Base-by-base conservation (phyloP, 1,284 basidiomycete species). In the Ceratobasidium sp. region DNA sequence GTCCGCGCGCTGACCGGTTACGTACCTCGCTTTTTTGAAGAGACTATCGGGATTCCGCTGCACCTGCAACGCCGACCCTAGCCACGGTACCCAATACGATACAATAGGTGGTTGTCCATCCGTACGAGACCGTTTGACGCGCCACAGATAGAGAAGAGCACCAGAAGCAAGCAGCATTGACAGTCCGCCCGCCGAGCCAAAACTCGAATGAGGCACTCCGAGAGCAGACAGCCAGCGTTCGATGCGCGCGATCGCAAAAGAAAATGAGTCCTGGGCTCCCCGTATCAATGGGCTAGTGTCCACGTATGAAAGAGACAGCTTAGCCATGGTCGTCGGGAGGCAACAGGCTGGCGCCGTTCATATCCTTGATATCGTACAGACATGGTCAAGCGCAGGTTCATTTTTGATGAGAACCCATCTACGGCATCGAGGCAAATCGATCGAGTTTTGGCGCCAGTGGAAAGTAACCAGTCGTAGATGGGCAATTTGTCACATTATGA, bases 31-130 rank as follows among this genome's bases (percentile, higher is more conserved):
- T 54, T 54, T 44, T 33, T 38, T 44, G 28, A 74, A 73, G 26
- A 79, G 50, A 2, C 61, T n/a, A 48, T 79, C 78, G 10, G 78
- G 78, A 66, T 79, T 64, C 20, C 57, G 69, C 13, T 71, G 68
- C 42, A 79, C 23, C 62, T 64, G 52, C 10, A 79, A 28, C 10
- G 78, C 78, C 3, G 78, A 79, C 17, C 78, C 78, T 46, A 79
- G 13, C 78, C 78, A 79, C 9, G 78, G 78, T 6, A 79, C 59
- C 54, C 54, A 54, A 56, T 79, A 71, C 15, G 76, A 52, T 9
- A 77, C 62, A 1, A 79, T 48, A 15, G 78, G 78, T 0, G 78
- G 78, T 42, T 38, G 66, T 64, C 61, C 38, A 40, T 26, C 33
- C 28, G 65, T 38, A 6, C 44, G 46, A 52, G 65, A 52, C 46